Conservation (phyloP, 495 filamentous ascomycete species). For the Aspergillus heteromorphus region DNA sequence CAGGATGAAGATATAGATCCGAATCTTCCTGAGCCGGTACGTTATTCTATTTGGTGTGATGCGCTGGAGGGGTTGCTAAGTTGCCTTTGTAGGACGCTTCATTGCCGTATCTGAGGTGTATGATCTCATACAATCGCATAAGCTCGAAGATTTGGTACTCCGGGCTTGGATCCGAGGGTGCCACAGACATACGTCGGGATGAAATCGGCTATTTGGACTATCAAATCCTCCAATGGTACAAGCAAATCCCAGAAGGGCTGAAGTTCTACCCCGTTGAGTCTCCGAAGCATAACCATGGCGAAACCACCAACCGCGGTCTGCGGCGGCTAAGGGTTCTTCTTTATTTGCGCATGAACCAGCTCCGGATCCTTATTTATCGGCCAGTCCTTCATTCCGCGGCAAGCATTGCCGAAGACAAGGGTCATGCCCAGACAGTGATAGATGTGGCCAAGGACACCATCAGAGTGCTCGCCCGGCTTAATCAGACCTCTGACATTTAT, state of each 20-base stretch:
- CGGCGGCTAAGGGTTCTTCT: slow-evolving; percentile 50
- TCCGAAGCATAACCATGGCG: slow-evolving; percentile 35
- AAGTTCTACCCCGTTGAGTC: slow-evolving; percentile 54
- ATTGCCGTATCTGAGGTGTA: slow-evolving; percentile 65
- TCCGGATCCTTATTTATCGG: slow-evolving; percentile 76
- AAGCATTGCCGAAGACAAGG: slow-evolving; percentile 67
- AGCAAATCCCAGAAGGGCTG: slow-evolving; percentile 52
- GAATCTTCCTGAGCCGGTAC: slow-evolving; percentile 68
- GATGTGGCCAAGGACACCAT: slow-evolving; percentile 78
- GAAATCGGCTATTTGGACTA: slow-evolving; percentile 73
- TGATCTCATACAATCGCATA: slow-evolving; percentile 72
- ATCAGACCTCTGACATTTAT: slow-evolving; percentile 77
- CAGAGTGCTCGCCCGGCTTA: slow-evolving; percentile 64
- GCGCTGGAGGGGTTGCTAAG: slow-evolving; percentile 1
- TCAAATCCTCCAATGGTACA: slow-evolving; percentile 74
- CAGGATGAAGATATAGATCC: slow-evolving; percentile 83
- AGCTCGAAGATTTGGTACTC: slow-evolving; percentile 74
- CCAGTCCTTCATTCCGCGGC: slow-evolving; percentile 72
- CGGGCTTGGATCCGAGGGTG: slow-evolving; percentile 45
- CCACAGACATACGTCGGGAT: slow-evolving; percentile 49
- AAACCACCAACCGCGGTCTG: slow-evolving; percentile 41
- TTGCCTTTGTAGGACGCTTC: slow-evolving; percentile 49
- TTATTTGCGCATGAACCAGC: slow-evolving; percentile 72
- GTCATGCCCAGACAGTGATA: slow-evolving; percentile 64
- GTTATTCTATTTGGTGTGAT: slow-evolving; percentile 16